Evolutionary conservation across 345 rosid genomes (phyloP), one percentile per base, ranked within the genome.

Genomic region (Carallia pectinifolia): DNA sequence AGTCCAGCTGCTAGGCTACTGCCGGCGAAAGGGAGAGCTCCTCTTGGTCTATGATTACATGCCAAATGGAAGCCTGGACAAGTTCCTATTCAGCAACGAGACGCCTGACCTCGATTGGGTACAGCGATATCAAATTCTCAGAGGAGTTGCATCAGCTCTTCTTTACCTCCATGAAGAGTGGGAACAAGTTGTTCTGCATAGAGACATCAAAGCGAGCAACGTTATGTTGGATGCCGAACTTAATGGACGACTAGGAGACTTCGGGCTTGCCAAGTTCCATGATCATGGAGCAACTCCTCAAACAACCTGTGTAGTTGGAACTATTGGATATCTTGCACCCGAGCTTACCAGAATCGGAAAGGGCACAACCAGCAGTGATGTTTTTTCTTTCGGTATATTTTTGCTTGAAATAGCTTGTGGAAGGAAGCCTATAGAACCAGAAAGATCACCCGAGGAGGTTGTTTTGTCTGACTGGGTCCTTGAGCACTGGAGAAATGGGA

Each of bases 331-430:
- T 18, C 18, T 71, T 1, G 74, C 74, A 0, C 74, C 74, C 3
- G 74, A 71, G 54, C 29, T 64, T 29, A 29, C 38, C 16, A 53
- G 53, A 54, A 54, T 39, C 1, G 74, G 74, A 5, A 71, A 47
- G 56, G 53, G 58, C 8, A 71, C 74, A 1, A 63, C 74, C 2
- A 53, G 74, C 38, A 71, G 62, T 13, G 74, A 71, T 53, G 74
- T 64, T 6, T 71, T 71, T 37, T 50, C 74, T 27, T 64, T 63
- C 27, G 75, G 75, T 6, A 34, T 47, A 15, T 64, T 64, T 59
- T 55, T 71, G 75, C 62, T 71, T n/a, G 75, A 71, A 56, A 48
- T 71, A 37, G 75, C 63, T 7, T 71, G 69, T 40, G 69, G 69
- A 55, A 64, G 69, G 36, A 64, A 39, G 69, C 64, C 75, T 2